phyloP scores from a whole-genome alignment of 768 basidiomycete species.

The Scleroderma citrinum region DNA sequence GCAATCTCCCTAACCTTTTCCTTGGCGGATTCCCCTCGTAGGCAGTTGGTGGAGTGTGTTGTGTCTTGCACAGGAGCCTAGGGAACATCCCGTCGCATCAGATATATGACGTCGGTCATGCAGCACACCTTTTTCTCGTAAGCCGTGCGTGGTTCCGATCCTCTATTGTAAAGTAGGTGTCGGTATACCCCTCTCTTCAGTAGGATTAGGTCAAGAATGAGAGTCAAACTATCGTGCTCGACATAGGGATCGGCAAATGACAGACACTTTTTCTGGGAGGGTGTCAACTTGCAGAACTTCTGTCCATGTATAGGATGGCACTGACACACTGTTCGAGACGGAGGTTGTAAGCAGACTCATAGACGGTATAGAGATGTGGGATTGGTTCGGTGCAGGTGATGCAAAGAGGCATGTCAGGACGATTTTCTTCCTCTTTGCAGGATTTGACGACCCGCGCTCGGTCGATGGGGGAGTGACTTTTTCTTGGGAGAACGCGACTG shows the following conservation, averaged over 20 bases:
- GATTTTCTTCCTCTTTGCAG: background rate
- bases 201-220: slow-evolving; percentile 75
- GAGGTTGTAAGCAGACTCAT: slow-evolving; percentile 71
- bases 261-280: slow-evolving; percentile 48
- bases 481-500: no score
- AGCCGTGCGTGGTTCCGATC: slow-evolving; percentile 52
- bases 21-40: slow-evolving; percentile 8
- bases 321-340: slow-evolving; percentile 81
- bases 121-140: slow-evolving; percentile 12
- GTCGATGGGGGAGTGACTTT: no score
- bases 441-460: no score
- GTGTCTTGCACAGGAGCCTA: background rate
- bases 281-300: slow-evolving; percentile 4
- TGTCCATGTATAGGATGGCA: slow-evolving; percentile 11
- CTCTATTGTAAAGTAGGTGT: slow-evolving; percentile 78
- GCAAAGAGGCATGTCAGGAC: slow-evolving; percentile 90
- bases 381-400: slow-evolving; percentile 64
- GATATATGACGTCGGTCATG: background rate
- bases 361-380: slow-evolving; percentile 73
- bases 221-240: slow-evolving; percentile 69
- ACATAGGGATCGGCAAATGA: slow-evolving; percentile 83
- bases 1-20: slow-evolving; percentile 21
- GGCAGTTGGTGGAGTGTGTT: background rate
- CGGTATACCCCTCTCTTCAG: slow-evolving; percentile 78
- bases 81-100: no score